These are phyloP conservation scores for Floccularia luteovirens DNA, from an alignment of 768 basidiomycete genomes.

Conservation along the genomic window DNA sequence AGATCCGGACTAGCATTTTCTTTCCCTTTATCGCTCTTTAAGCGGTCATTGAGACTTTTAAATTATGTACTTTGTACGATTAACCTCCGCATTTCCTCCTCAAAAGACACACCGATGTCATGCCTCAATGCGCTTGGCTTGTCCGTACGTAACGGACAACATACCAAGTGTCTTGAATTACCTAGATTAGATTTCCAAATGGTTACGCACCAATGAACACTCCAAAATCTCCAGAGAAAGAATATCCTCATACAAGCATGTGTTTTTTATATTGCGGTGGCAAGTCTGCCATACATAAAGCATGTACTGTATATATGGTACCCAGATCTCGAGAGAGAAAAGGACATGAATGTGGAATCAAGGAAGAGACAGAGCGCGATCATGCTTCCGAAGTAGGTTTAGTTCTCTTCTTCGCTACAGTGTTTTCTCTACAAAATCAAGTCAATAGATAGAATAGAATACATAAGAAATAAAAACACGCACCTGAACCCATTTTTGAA, in stretches of 20 bases:
- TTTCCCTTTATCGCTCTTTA: too few species aligned
- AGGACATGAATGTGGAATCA: neutral
- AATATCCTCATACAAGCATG: neutral
- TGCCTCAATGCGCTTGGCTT: too few species aligned
- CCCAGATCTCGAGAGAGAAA: too few species aligned
- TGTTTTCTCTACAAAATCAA: constrained; percentile 64
- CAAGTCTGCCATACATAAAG: neutral
- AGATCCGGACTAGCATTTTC: too few species aligned
- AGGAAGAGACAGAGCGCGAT: constrained; percentile 4
- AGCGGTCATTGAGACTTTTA: too few species aligned
- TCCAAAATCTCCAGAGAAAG: neutral
- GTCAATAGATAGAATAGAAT: neutral
- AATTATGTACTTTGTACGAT: too few species aligned
- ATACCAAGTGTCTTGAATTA: too few species aligned
- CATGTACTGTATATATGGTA: neutral
- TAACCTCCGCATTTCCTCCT: too few species aligned
- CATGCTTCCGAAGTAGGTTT: constrained; percentile 44
- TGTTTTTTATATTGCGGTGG: too few species aligned
- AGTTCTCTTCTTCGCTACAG: constrained; percentile 79
- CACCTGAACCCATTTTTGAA: constrained; percentile 99
- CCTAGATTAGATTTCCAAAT: too few species aligned
- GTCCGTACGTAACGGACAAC: too few species aligned
- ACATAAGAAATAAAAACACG: constrained; percentile 10
- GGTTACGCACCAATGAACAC: neutral
- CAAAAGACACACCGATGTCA: too few species aligned